phyloP scores from a whole-genome alignment of 164 flowering plant genomes.

The Berberis vulgaris region DNA sequence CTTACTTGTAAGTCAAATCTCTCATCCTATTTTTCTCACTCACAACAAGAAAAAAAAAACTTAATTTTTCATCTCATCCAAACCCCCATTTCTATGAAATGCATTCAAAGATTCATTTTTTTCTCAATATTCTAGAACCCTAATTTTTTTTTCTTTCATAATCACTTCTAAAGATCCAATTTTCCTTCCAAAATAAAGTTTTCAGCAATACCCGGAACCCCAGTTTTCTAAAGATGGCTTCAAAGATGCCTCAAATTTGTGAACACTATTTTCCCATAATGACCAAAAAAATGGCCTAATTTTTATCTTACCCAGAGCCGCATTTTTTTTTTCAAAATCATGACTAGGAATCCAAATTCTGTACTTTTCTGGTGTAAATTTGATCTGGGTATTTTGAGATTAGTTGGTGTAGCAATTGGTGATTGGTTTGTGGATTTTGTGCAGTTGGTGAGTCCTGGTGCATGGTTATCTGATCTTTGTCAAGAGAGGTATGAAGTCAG shows the following conservation, averaged over 20 bases:
- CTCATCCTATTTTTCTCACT: not conserved
- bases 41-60: not conserved
- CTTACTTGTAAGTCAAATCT: slow-evolving; percentile 34
- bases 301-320: no score
- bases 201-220: no score
- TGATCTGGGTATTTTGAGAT: not conserved
- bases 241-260: no score
- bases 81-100: not conserved
- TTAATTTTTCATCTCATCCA: not conserved
- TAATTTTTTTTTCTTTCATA: no score
- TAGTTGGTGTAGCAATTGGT: not conserved
- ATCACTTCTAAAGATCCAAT: no score
- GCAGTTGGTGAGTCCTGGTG: slow-evolving; percentile 69
- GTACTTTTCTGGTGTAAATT: not conserved
- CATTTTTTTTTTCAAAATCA: no score
- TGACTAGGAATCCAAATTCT: not conserved
- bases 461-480: slow-evolving; percentile 61
- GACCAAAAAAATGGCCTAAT: no score
- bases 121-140: no score
- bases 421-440: slow-evolving; percentile 4
- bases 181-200: no score
- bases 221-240: no score
- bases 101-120: no score
- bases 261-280: no score
- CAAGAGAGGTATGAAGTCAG: slow-evolving; percentile 71